Evolutionary conservation across 805 yeast species (phyloP).

Genomic region (Diddensiella transvaalensis): DNA sequence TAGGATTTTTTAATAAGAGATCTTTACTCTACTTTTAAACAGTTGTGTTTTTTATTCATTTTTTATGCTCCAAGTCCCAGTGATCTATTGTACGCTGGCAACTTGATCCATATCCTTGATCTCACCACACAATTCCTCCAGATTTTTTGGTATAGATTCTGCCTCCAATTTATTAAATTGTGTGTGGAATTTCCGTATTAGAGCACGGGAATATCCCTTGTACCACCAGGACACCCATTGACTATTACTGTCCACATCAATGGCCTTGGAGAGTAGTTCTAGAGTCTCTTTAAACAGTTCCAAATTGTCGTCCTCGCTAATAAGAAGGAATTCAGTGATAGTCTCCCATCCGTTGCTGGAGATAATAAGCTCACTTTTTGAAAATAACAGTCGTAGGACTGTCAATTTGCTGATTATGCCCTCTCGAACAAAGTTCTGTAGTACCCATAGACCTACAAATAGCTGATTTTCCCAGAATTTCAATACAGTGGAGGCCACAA

Average conservation of each 20-base stretch:
- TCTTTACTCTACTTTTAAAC: background rate
- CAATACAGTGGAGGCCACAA: constrained; percentile 53
- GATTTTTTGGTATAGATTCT: background rate
- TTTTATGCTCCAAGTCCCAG: no score
- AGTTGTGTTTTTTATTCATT: no score
- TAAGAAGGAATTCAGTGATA: constrained; percentile 6
- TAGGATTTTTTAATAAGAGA: background rate
- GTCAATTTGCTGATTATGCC: constrained; percentile 42
- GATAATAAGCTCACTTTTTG: constrained; percentile 28
- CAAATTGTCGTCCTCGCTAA: background rate
- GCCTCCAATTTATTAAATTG: background rate
- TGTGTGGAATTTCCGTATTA: constrained; percentile 1
- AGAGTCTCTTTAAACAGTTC: constrained; percentile 1
- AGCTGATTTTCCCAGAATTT: constrained; percentile 65
- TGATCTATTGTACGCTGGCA: background rate
- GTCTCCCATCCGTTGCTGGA: constrained; percentile 31
- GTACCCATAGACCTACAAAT: constrained; percentile 58
- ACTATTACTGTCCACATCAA: background rate
- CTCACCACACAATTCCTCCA: background rate
- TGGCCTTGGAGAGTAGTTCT: constrained; percentile 1
- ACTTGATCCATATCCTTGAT: background rate
- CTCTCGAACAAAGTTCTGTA: constrained; percentile 48
- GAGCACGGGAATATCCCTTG: constrained; percentile 2
- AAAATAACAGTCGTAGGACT: constrained; percentile 44
- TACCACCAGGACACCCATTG: constrained; percentile 19